Evolutionary conservation across 1,139 yeast genomes (phyloP).

Genomic region (Meyerozyma sp.): DNA sequence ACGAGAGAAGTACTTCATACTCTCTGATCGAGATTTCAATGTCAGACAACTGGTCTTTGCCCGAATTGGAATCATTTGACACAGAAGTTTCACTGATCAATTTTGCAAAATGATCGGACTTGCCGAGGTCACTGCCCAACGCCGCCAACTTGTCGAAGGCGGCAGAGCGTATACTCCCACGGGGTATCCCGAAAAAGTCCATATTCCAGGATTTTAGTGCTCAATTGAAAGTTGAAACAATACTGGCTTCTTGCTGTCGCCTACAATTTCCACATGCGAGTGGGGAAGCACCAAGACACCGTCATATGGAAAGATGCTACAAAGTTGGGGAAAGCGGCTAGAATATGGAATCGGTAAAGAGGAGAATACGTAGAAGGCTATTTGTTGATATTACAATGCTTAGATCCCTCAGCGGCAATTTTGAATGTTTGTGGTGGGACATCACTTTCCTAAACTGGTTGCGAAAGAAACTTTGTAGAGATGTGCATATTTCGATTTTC

Average conservation of each 20-base stretch:
- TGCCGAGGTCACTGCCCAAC: slow-evolving; percentile 21
- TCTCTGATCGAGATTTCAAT: slow-evolving; percentile 52
- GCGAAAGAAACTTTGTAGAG: too few relatives aligned
- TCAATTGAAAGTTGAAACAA: background rate
- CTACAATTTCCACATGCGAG: slow-evolving; percentile 1
- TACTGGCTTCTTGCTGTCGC: background rate
- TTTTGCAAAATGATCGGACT: slow-evolving; percentile 6
- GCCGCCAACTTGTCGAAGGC: slow-evolving; percentile 47
- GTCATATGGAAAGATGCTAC: background rate
- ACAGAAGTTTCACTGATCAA: slow-evolving; percentile 11
- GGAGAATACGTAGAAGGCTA: background rate
- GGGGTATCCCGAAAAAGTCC: slow-evolving; percentile 36
- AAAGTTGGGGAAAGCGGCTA: background rate
- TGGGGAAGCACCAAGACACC: background rate
- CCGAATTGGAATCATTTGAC: slow-evolving; percentile 6
- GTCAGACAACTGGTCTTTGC: slow-evolving; percentile 11
- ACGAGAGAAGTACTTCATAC: slow-evolving; percentile 65
- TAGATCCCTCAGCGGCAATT: too few relatives aligned
- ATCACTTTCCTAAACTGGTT: too few relatives aligned
- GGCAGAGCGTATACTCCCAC: slow-evolving; percentile 50
- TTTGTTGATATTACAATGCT: background rate
- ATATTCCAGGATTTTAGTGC: slow-evolving; percentile 11
- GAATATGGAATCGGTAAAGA: background rate
- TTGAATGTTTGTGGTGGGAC: too few relatives aligned
- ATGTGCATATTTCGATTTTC: too few relatives aligned